Percentiles rank a stretch among this genome's conserved stretches.
Evolutionary conservation across 345 rosid genomes (phyloP).

Genomic region (Mallotus nudiflorus): DNA sequence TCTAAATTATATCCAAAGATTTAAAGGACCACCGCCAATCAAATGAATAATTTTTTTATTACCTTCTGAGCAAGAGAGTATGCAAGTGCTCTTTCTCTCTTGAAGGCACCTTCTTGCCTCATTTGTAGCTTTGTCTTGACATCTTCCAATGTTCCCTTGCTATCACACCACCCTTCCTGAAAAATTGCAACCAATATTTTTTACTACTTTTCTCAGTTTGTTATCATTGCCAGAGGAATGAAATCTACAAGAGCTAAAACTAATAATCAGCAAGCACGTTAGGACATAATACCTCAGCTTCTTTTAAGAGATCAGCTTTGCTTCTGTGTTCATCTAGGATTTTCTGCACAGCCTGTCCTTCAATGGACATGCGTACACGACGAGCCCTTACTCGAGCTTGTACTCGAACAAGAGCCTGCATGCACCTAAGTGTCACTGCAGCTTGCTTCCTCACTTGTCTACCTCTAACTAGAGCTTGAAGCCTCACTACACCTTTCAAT

Average conservation of each 20-base stretch:
- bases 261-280: not conserved
- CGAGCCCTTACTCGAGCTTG: slow-evolving; percentile 96
- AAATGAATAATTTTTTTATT: not conserved
- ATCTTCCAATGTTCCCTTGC: slow-evolving; percentile 84
- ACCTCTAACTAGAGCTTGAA: slow-evolving; percentile 92
- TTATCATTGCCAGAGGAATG: not conserved
- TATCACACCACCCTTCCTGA: slow-evolving; percentile 96
- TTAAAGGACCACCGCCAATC: no score
- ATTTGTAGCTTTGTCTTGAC: slow-evolving; percentile 67
- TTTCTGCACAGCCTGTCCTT: slow-evolving; percentile 85
- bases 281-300: slow-evolving; percentile 65
- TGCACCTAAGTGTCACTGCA: slow-evolving; percentile 88
- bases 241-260: not conserved
- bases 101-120: slow-evolving; percentile 92
- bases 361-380: slow-evolving; percentile 75
- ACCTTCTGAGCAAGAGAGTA: slow-evolving; percentile 92
- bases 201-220: not conserved
- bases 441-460: slow-evolving; percentile 97
- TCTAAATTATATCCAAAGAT: not conserved
- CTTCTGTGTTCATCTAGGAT: slow-evolving; percentile 55
- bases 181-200: not conserved
- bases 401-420: slow-evolving; percentile 97
- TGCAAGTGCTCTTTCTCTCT: slow-evolving; percentile 89
- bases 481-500: slow-evolving; percentile 86
- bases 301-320: slow-evolving; percentile 66